phyloP scores from a whole-genome alignment of 352 stramenopile species.

The Aphanomyces invadans region DNA sequence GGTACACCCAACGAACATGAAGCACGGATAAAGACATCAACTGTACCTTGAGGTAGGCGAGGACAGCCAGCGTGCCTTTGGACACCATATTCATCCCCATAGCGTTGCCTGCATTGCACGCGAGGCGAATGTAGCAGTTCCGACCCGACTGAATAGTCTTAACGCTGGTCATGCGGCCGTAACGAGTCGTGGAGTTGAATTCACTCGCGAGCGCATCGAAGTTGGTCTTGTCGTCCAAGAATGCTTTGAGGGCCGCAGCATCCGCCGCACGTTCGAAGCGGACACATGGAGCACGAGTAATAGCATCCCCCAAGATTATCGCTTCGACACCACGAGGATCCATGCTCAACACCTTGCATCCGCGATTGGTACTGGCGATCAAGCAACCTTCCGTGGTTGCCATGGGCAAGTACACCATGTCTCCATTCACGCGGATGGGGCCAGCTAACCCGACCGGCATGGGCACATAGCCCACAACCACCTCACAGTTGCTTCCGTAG shows the following conservation, averaged over 20 bases:
- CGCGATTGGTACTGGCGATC: conserved; percentile 83
- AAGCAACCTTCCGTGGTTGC: conserved; percentile 89
- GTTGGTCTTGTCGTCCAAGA: conserved; percentile 40
- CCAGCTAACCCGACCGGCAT: conserved; percentile 84
- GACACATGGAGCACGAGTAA: conserved; percentile 85
- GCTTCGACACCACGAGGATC: conserved; percentile 45
- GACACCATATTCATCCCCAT: conserved; percentile 95
- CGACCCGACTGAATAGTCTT: conserved; percentile 67
- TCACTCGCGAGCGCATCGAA: conserved; percentile 57
- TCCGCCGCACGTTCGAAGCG: conserved; percentile 40
- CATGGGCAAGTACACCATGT: conserved; percentile 85
- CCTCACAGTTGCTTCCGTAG: conserved; percentile 87
- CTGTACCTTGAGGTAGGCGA: conserved; percentile 26
- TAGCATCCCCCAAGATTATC: conserved; percentile 75
- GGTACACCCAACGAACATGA: too few relatives aligned
- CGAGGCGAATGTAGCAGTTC: conserved; percentile 84
- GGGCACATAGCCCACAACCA: conserved; percentile 85
- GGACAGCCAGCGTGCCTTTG: conserved; percentile 79
- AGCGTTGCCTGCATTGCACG: conserved; percentile 84
- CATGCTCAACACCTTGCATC: conserved; percentile 78
- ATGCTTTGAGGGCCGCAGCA: conserved; percentile 42
- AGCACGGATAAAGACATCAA: too few relatives aligned
- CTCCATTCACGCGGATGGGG: conserved; percentile 76
- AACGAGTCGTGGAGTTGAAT: conserved; percentile 86
- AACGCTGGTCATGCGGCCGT: conserved; percentile 70